Conservation (phyloP, 129 eudicot genomes). For the Ambrosia trifida region DNA sequence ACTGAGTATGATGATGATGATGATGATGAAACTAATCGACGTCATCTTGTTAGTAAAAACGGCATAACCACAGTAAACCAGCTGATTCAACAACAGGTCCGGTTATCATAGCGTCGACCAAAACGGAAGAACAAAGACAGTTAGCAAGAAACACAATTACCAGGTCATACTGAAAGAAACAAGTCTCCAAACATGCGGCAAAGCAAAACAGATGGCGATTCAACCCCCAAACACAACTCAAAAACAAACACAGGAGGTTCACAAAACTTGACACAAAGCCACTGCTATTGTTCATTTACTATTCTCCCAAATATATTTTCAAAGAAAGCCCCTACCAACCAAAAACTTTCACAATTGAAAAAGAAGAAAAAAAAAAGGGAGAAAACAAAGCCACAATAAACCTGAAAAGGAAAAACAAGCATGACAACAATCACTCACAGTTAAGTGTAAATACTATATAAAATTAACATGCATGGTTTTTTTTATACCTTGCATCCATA, state of each 20-base stretch:
- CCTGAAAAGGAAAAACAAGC: conserved; percentile 43
- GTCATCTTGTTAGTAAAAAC: too few species aligned
- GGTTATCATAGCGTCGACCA: too few species aligned
- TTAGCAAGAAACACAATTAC: background rate
- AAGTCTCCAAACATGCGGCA: conserved; percentile 17
- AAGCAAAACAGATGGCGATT: conserved; percentile 32
- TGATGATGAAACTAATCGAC: too few species aligned
- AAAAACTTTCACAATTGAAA: conserved; percentile 36
- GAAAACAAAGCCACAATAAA: conserved; percentile 65
- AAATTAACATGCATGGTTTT: background rate
- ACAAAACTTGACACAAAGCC: conserved; percentile 41
- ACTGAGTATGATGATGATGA: too few species aligned
- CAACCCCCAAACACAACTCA: conserved; percentile 34
- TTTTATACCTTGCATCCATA: conserved; percentile 56
- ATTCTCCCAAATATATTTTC: conserved; percentile 32
- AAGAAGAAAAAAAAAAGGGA: conserved; percentile 24
- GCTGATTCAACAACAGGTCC: too few species aligned
- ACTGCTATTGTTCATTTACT: conserved; percentile 42
- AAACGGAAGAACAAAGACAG: too few species aligned
- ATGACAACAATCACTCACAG: conserved; percentile 5
- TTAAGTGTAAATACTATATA: background rate
- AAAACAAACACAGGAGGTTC: conserved; percentile 25
- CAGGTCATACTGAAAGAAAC: conserved; percentile 3
- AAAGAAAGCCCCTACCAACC: conserved; percentile 26
- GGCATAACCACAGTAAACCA: too few species aligned